Evolutionary conservation across 1,284 basidiomycete genomes (phyloP), one percentile per base, ranked within the genome.

Genomic region (Fistulina hepatica): DNA sequence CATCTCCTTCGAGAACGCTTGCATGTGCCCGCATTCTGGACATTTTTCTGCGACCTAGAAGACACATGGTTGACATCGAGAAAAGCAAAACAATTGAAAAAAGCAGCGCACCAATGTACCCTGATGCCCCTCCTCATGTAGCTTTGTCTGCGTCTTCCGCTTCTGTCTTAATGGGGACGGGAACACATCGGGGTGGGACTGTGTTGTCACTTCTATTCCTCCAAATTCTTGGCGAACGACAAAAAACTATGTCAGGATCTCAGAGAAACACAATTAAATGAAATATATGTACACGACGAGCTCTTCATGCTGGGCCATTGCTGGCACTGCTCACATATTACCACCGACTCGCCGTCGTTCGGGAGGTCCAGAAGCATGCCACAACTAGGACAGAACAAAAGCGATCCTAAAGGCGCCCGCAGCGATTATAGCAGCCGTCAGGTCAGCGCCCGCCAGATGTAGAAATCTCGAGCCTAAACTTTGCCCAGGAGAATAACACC

Each of bases 171-270:
- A 61, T 1, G 80, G 73, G 17, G 89, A 93, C 0, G 94, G 94
- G 59, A 98, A 97, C 7, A 94, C 94, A 44, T 91, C 84, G 0
- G 90, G 83, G 45, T 92, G 85, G 2, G 92, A 95, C 26, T 76
- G 79, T 0, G 94, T 98, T 34, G 81, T 79, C 42, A 95, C 91
- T 46, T 85, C 76, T 21, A 85, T 81, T 55, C 92, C 85, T 54
- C 97, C 92, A 57, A 95, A 97, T 5, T 90, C 94, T 97, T 42
- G n/a, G n/a, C n/a, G n/a, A n/a, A n/a, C n/a, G n/a, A n/a, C n/a
- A n/a, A n/a, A n/a, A n/a, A n/a, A n/a, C n/a, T n/a, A n/a, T 11
- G 5, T n/a, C n/a, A 16, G 13, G n/a, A n/a, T 12, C 20, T 21
- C 12, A 11, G 11, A 21, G 16, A 21, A 30, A 4, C 24, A 10